Evolutionary conservation across 345 rosid species (phyloP).

Genomic region (Eucalyptus urophylla): DNA sequence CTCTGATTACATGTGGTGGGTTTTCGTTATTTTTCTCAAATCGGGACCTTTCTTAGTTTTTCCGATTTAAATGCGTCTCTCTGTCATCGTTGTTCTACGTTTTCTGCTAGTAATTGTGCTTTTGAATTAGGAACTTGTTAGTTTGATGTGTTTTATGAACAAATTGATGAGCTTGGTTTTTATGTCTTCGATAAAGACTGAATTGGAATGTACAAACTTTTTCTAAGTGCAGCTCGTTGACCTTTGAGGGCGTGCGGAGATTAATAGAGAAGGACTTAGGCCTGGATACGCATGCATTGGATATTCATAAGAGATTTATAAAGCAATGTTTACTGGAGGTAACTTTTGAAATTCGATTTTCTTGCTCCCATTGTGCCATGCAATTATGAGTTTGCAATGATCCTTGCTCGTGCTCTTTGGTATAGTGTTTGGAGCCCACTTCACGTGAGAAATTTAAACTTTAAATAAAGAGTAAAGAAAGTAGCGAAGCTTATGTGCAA

Average conservation of each 20-base stretch:
- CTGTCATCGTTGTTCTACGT: not conserved
- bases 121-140: not conserved
- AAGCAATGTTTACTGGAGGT: slow-evolving; percentile 54
- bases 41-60: not conserved
- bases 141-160: not conserved
- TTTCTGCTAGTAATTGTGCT: not conserved
- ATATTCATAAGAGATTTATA: slow-evolving; percentile 64
- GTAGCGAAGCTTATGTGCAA: not conserved
- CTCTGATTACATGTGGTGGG: not conserved
- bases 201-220: not conserved
- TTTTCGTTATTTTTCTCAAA: not conserved
- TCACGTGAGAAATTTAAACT: not conserved
- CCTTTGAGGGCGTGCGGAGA: slow-evolving; percentile 77
- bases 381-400: not conserved
- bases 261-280: slow-evolving; percentile 76
- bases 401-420: not conserved
- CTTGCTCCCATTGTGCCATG: not conserved
- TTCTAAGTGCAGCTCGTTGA: slow-evolving; percentile 42
- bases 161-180: not conserved
- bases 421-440: not conserved
- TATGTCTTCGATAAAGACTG: not conserved
- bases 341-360: not conserved
- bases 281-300: slow-evolving; percentile 53
- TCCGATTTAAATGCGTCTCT: not conserved
- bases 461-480: not conserved